phyloP scores from a whole-genome alignment of 2,329 filamentous ascomycete species.

The Tolypocladium amazonense region DNA sequence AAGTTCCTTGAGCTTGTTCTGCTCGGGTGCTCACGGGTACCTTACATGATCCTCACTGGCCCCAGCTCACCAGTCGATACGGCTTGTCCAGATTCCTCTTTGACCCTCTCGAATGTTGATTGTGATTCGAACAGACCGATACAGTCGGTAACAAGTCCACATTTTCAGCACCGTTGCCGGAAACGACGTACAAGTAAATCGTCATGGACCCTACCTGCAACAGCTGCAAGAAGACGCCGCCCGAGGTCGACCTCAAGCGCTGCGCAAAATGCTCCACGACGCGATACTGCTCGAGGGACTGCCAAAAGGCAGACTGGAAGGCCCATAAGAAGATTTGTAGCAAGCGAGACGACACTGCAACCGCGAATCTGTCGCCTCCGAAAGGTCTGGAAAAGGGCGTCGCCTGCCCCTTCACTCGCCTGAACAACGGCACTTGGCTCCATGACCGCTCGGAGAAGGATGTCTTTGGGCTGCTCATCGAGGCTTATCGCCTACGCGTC shows the following conservation, averaged over 20 bases:
- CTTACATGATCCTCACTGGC: too few species aligned
- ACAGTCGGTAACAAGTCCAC: too few species aligned
- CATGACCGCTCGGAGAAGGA: constrained; percentile 31
- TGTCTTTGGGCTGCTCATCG: constrained; percentile 34
- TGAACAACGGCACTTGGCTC: constrained; percentile 29
- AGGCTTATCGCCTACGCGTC: constrained; percentile 36
- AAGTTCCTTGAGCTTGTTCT: neutral
- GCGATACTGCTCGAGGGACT: constrained; percentile 39
- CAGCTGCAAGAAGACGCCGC: constrained; percentile 17
- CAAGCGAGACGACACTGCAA: constrained; percentile 7
- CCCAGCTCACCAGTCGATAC: too few species aligned
- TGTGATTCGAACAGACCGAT: neutral
- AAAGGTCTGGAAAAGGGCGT: constrained; percentile 19
- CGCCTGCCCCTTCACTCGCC: constrained; percentile 26
- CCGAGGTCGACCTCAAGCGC: constrained; percentile 19
- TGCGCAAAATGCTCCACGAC: constrained; percentile 37
- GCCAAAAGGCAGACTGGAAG: constrained; percentile 41
- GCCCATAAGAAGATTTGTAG: constrained; percentile 33
- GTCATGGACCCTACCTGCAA: constrained; percentile 8
- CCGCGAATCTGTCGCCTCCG: constrained; percentile 6
- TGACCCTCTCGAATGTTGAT: neutral
- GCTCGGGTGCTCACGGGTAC: neutral
- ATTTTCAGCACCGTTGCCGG: too few species aligned
- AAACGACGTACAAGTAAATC: neutral
- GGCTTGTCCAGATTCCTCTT: neutral